These are phyloP conservation scores for Hanseniaspora guilliermondii DNA, from an alignment of 805 yeast genomes.

Conservation along the genomic window DNA sequence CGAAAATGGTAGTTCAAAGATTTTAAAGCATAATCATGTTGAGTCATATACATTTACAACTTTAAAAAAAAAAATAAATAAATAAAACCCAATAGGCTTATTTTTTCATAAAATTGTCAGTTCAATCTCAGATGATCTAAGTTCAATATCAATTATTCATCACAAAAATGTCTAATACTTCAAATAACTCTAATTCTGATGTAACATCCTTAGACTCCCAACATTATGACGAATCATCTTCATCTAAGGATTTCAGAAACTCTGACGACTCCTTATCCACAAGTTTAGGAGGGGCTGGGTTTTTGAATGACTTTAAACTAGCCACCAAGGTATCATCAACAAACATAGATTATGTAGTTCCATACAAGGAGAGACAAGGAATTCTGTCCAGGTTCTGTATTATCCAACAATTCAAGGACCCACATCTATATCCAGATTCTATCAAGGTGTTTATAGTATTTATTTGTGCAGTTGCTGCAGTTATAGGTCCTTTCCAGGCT, in stretches of 20 bases:
- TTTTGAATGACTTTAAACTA: conserved; percentile 12
- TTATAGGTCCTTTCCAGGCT: conserved; percentile 83
- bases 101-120: not conserved
- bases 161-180: not conserved
- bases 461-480: conserved; percentile 59
- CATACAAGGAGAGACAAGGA: conserved; percentile 42
- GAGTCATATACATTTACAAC: no score
- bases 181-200: not conserved
- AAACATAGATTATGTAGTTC: conserved; percentile 18
- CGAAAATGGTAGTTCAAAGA: no score
- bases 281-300: not conserved
- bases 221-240: not conserved
- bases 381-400: conserved; percentile 39
- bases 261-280: not conserved
- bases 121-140: not conserved
- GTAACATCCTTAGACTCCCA: not conserved
- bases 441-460: conserved; percentile 46
- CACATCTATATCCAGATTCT: conserved; percentile 45
- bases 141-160: not conserved
- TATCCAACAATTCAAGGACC: conserved; percentile 59
- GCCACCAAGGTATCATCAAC: not conserved
- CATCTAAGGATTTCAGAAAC: not conserved
- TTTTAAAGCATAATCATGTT: no score
- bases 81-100: not conserved
- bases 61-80: no score